Evolutionary conservation across 345 rosid species (phyloP).

Genomic region (Geranium rotundifolium): DNA sequence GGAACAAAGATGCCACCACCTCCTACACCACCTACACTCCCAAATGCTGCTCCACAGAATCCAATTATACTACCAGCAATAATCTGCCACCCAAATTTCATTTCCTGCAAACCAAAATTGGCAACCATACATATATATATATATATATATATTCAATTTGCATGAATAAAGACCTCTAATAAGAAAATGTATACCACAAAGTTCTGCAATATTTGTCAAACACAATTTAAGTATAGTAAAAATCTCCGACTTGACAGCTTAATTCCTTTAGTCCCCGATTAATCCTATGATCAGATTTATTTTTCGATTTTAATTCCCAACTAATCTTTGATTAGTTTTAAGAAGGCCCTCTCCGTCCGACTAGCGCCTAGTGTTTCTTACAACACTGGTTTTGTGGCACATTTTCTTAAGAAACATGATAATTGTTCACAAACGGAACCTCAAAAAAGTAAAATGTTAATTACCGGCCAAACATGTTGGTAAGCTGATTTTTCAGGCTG

Average conservation of each 20-base stretch:
- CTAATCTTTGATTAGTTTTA: too few species aligned
- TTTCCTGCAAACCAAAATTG: not conserved
- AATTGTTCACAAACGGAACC: not conserved
- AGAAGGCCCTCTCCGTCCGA: too few species aligned
- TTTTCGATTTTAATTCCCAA: too few species aligned
- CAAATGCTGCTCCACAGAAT: constrained; percentile 24
- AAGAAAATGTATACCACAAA: not conserved
- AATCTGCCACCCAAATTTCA: constrained; percentile 10
- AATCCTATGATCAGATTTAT: too few species aligned
- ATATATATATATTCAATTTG: not conserved
- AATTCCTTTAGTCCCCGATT: too few species aligned
- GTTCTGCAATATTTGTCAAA: too few species aligned
- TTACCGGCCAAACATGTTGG: constrained; percentile 29
- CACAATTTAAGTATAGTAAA: too few species aligned
- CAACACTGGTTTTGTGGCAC: too few species aligned
- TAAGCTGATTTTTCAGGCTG: constrained; percentile 9
- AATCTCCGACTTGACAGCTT: too few species aligned
- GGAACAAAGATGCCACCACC: constrained; percentile 27
- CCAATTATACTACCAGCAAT: constrained; percentile 13
- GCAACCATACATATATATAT: not conserved
- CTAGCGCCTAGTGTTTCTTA: too few species aligned
- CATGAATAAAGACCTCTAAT: not conserved
- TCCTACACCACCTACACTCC: constrained; percentile 26
- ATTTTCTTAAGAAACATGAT: too few species aligned
- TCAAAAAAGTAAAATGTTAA: not conserved